phyloP scores from a whole-genome alignment of 176 grass and related monocot species.

The Triticum monococcum region DNA sequence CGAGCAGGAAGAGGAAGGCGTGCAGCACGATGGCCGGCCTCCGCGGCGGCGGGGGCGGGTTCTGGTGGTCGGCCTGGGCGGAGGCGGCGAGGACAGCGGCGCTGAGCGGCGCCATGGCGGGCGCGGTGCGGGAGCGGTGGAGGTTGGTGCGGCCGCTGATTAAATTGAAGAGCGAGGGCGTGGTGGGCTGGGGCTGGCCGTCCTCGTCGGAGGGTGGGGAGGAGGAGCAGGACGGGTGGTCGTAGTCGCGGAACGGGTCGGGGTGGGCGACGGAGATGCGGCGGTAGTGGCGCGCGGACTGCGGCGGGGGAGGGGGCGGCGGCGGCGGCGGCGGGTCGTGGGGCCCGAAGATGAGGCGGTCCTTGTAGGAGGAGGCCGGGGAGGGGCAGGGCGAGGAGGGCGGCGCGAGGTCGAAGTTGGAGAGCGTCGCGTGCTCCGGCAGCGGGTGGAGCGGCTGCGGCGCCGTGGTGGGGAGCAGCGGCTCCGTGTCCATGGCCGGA shows the following conservation, averaged over 20 bases:
- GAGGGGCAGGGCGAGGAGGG: slow-evolving; percentile 14
- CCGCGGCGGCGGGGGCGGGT: slow-evolving; percentile 7
- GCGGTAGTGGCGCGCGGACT: background rate
- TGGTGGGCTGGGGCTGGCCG: background rate
- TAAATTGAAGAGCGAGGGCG: slow-evolving; percentile 35
- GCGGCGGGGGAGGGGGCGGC: background rate
- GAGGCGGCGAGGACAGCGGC: slow-evolving; percentile 12
- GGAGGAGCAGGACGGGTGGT: slow-evolving; percentile 24
- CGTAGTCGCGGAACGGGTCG: slow-evolving; percentile 23
- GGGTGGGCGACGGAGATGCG: background rate
- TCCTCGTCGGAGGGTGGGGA: slow-evolving; percentile 33
- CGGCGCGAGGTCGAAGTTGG: slow-evolving; percentile 17
- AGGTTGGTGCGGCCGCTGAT: slow-evolving; percentile 53
- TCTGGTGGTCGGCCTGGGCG: background rate
- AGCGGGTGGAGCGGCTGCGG: slow-evolving; percentile 19
- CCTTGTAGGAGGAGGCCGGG: slow-evolving; percentile 60
- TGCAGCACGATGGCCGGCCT: slow-evolving; percentile 58
- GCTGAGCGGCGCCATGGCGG: slow-evolving; percentile 64
- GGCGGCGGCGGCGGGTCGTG: slow-evolving; percentile 23
- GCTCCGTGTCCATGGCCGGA: slow-evolving; percentile 40
- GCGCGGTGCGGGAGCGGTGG: slow-evolving; percentile 79
- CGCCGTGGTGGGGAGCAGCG: slow-evolving; percentile 25
- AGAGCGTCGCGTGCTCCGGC: slow-evolving; percentile 43
- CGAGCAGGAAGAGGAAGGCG: slow-evolving; percentile 72
- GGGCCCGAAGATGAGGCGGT: slow-evolving; percentile 62